Conservation (phyloP, 768 basidiomycete species). For the Mycena haematopus region DNA sequence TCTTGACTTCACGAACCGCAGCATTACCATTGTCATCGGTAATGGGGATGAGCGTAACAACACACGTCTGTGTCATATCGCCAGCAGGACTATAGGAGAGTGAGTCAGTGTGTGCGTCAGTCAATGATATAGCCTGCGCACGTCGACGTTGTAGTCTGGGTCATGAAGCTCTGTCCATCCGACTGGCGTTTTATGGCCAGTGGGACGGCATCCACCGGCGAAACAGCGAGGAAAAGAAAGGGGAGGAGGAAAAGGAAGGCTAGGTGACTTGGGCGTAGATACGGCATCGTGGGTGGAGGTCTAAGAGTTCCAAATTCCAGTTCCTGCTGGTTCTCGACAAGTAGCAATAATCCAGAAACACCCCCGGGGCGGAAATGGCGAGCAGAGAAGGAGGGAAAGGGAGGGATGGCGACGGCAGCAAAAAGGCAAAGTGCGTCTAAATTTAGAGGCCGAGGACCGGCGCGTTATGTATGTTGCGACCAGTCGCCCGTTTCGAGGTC, state of each 20-base stretch:
- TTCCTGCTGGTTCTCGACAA: slow-evolving; percentile 57
- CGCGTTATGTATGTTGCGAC: no score
- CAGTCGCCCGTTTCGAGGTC: no score
- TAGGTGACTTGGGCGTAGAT: slow-evolving; percentile 38
- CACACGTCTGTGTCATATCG: slow-evolving; percentile 61
- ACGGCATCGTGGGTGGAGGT: slow-evolving; percentile 45
- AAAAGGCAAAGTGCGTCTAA: neutral
- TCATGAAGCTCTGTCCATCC: slow-evolving; percentile 42
- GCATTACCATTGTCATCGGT: slow-evolving; percentile 53
- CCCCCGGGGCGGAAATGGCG: slow-evolving; percentile 47
- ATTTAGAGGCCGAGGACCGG: no score
- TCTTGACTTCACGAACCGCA: slow-evolving; percentile 57
- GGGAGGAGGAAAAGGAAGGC: slow-evolving; percentile 47
- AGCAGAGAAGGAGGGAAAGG: slow-evolving; percentile 35
- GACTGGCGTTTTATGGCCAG: slow-evolving; percentile 38
- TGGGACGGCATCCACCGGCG: slow-evolving; percentile 45
- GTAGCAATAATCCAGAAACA: slow-evolving; percentile 52
- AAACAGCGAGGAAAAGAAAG: slow-evolving; percentile 42
- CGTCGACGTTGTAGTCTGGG: slow-evolving; percentile 52
- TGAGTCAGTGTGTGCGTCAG: slow-evolving; percentile 28
- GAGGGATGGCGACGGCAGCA: neutral
- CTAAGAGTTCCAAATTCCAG: slow-evolving; percentile 41
- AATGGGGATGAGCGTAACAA: slow-evolving; percentile 61
- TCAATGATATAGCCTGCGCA: slow-evolving; percentile 38
- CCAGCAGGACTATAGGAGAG: slow-evolving; percentile 51